phyloP scores from a whole-genome alignment of 2,329 filamentous ascomycete genomes.

The Beauveria pseudobassiana region DNA sequence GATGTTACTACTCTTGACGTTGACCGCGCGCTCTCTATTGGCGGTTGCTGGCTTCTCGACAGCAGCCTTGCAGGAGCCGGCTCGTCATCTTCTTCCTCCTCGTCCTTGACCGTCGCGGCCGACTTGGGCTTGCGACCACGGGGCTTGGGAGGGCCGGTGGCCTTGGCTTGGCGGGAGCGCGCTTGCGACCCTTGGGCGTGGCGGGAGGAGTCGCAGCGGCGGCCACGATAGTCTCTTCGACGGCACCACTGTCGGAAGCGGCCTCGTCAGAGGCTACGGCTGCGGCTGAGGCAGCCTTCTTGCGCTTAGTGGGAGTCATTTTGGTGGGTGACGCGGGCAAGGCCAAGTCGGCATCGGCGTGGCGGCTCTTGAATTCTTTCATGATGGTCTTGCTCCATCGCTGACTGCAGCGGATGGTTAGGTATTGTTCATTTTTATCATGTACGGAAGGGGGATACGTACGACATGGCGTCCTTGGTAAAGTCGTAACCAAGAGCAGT shows the following conservation, averaged over 20 bases:
- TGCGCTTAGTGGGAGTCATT: conserved; percentile 7
- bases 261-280: not conserved
- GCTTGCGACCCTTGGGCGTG: conserved; percentile 2
- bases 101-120: conserved; percentile 15
- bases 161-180: conserved; percentile 8
- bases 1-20: not conserved
- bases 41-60: not conserved
- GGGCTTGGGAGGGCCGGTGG: conserved; percentile 10
- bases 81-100: conserved; percentile 14
- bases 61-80: not conserved
- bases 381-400: conserved; percentile 32
- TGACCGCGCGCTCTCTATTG: not conserved
- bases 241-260: not conserved
- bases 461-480: conserved; percentile 32
- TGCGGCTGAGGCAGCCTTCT: conserved; percentile 1
- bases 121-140: conserved; percentile 6
- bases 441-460: conserved; percentile 14
- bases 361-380: conserved; percentile 25
- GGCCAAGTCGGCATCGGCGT: conserved; percentile 12
- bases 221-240: not conserved
- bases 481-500: conserved; percentile 26
- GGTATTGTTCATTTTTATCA: not conserved
- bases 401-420: conserved; percentile 22
- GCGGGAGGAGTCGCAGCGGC: not conserved
- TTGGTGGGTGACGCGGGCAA: not conserved